A percentile compares a stretch with the other conserved stretches of the same genome.
Evolutionary conservation across 2,329 filamentous ascomycete genomes (phyloP).

Genomic region (Albifimbria verrucaria): DNA sequence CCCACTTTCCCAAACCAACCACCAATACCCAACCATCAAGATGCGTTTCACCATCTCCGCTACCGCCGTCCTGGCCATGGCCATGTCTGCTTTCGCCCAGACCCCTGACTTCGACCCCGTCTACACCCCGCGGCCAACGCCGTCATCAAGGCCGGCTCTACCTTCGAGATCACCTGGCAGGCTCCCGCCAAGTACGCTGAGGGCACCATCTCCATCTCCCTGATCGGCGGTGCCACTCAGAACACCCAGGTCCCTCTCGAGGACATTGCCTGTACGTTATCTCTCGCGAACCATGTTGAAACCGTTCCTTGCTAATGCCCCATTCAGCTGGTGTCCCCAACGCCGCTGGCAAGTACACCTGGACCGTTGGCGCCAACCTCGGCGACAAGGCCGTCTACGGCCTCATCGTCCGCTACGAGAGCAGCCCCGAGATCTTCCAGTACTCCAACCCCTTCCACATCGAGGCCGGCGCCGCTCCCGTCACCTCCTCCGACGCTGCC

Average conservation of each 20-base stretch:
- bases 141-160: slow-evolving; percentile 44
- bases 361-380: slow-evolving; percentile 45
- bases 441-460: slow-evolving; percentile 62
- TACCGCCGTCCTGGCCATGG: slow-evolving; percentile 49
- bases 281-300: not conserved
- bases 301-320: not conserved
- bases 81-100: slow-evolving; percentile 49
- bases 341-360: slow-evolving; percentile 41
- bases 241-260: slow-evolving; percentile 37
- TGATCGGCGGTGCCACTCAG: slow-evolving; percentile 50
- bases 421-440: slow-evolving; percentile 50
- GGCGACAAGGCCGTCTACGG: slow-evolving; percentile 51
- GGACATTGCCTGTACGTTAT: slow-evolving; percentile 48
- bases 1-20: slow-evolving; percentile 11
- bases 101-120: slow-evolving; percentile 55
- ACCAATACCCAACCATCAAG: slow-evolving; percentile 30
- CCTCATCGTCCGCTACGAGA: slow-evolving; percentile 50
- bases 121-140: slow-evolving; percentile 38
- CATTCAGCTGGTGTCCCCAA: slow-evolving; percentile 44
- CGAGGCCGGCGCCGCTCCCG: slow-evolving; percentile 22
- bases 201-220: slow-evolving; percentile 46
- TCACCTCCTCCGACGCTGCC: slow-evolving; percentile 20
- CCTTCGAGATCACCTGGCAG: slow-evolving; percentile 50
- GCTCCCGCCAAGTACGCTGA: slow-evolving; percentile 36
- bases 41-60: slow-evolving; percentile 52